Evolutionary conservation across 768 basidiomycete genomes (phyloP), one percentile per base, ranked within the genome.

Genomic region (Mycena venus): DNA sequence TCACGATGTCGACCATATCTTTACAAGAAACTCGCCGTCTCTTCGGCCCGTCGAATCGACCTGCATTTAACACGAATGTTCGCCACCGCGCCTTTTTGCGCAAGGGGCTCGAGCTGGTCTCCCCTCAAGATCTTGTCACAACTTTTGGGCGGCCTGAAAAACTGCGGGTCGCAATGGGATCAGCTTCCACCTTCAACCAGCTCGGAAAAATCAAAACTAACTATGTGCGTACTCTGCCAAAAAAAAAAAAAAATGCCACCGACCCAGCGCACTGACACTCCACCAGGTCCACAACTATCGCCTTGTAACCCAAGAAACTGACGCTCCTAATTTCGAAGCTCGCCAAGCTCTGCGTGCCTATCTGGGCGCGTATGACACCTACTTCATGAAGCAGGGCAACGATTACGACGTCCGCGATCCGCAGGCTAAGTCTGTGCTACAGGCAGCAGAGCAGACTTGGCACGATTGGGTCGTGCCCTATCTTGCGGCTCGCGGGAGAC

Each of bases 11-110:
- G n/a, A n/a, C n/a, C n/a, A n/a, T n/a, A n/a, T n/a, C n/a, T n/a
- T n/a, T n/a, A n/a, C n/a, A n/a, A n/a, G n/a, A n/a, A n/a, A n/a
- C 25, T 25, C 29, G 23, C 42, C 63, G 71, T 6, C 71, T 72
- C n/a, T 72, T 64, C 23, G 63, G 63, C 3, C n/a, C 64, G 4
- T 12, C 12, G 11, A 31, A 67, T 44, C 44, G 32, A 2, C 71
- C 70, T 15, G n/a, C 31, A 1, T 21, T 2, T 17, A 38, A 40
- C 4, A 51, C 44, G 2, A 72, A 60, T 51, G 59, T 36, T 19
- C 67, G 1, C 64, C 64, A 56, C 66, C 60, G 17, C 21, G 64
- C 0, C 36, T 72, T 44, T n/a, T n/a, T n/a, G n/a, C n/a, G n/a
- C n/a, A n/a, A n/a, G n/a, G n/a, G n/a, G n/a, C n/a, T n/a, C n/a